These are phyloP conservation scores for Aspergillus ibericus DNA, from an alignment of 2,329 filamentous ascomycete species.

Conservation along the genomic window DNA sequence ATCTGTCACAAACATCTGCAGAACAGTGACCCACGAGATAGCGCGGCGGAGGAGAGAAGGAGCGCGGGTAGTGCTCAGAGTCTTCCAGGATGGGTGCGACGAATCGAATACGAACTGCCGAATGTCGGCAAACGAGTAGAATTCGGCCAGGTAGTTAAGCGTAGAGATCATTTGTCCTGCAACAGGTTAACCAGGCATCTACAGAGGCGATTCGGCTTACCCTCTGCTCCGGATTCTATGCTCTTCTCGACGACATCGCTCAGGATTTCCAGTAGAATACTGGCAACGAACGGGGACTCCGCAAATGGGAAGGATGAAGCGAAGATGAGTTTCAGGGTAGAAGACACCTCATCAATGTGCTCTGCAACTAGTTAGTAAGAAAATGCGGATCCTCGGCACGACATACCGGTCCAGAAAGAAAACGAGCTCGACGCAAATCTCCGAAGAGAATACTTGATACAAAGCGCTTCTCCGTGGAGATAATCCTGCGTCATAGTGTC, in stretches of 20 bases:
- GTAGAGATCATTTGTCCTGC: conserved; percentile 21
- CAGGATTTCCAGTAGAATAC: conserved; percentile 38
- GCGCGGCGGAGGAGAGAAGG: conserved; percentile 38
- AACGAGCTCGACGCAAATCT: conserved; percentile 34
- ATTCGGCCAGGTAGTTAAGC: conserved; percentile 25
- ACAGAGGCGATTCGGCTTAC: conserved; percentile 18
- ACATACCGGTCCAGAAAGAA: conserved; percentile 38
- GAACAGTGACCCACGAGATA: conserved; percentile 31
- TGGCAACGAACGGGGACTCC: conserved; percentile 37
- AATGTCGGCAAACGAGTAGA: conserved; percentile 30
- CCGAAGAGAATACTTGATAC: conserved; percentile 40
- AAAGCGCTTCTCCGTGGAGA: conserved; percentile 43
- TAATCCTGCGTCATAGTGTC: conserved; percentile 33
- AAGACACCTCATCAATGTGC: conserved; percentile 27
- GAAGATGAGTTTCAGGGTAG: conserved; percentile 28
- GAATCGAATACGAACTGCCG: conserved; percentile 28
- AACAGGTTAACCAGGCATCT: conserved; percentile 9
- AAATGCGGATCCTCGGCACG: not conserved
- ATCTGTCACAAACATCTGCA: conserved; percentile 25
- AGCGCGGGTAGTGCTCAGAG: conserved; percentile 31
- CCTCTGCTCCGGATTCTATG: conserved; percentile 29
- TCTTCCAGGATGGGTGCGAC: conserved; percentile 26
- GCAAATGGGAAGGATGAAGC: conserved; percentile 27
- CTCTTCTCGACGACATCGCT: conserved; percentile 38
- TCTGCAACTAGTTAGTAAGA: conserved; percentile 24